Conservation (phyloP, 257 asterid genomes). For the Prunella vulgaris region DNA sequence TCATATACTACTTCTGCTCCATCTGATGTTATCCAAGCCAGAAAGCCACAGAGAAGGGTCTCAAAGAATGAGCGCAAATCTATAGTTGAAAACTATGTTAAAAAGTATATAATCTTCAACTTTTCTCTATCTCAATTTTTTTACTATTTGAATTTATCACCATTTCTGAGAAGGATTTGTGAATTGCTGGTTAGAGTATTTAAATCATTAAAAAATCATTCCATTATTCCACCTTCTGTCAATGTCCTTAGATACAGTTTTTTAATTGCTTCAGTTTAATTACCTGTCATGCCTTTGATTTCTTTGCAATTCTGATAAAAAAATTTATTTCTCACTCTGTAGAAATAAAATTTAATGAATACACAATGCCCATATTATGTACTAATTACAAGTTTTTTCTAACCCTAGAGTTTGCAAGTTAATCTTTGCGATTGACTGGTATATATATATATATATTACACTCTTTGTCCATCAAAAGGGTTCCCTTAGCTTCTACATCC, state of each 20-base stretch:
- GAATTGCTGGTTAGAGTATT: background rate
- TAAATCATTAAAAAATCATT: background rate
- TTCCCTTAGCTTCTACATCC: background rate
- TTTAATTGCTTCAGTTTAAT: background rate
- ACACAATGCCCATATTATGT: constrained; percentile 5
- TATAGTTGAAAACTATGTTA: constrained; percentile 52
- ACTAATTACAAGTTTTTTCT: background rate
- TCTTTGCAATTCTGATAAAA: background rate
- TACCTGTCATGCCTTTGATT: background rate
- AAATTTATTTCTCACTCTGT: background rate
- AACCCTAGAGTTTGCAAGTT: background rate
- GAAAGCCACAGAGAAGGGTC: constrained; percentile 36
- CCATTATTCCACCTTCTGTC: background rate
- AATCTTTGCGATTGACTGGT: background rate
- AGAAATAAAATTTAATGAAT: background rate
- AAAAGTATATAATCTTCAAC: constrained; percentile 35
- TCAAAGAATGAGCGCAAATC: constrained; percentile 49
- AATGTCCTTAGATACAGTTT: constrained; percentile 2
- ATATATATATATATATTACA: background rate
- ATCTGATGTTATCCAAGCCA: constrained; percentile 28
- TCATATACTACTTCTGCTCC: constrained; percentile 41
- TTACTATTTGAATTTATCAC: background rate
- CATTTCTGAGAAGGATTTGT: background rate
- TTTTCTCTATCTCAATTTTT: constrained; percentile 11
- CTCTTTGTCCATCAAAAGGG: constrained; percentile 1